Conservation (phyloP, 2,329 filamentous ascomycete species). For the Trichoderma sp. region DNA sequence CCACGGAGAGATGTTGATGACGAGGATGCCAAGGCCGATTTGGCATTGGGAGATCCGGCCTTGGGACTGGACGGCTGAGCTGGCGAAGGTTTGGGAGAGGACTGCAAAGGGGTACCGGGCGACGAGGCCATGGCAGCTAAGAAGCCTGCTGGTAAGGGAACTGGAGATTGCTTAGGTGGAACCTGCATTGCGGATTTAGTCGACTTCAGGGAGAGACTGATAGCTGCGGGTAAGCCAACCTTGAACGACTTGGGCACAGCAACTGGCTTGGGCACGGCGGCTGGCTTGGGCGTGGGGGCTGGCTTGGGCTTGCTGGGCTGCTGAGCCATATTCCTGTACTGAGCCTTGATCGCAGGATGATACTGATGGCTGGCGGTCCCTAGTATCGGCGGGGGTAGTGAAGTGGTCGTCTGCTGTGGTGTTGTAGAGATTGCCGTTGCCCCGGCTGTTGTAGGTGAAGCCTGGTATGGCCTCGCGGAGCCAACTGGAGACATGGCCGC, state of each 20-base stretch:
- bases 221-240: conserved; percentile 36
- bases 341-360: conserved; percentile 24
- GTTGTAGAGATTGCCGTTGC: not conserved
- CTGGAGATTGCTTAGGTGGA: conserved; percentile 47
- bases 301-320: conserved; percentile 33
- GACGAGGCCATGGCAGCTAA: conserved; percentile 44
- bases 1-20: not conserved
- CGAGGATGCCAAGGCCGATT: conserved; percentile 18
- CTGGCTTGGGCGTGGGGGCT: conserved; percentile 33
- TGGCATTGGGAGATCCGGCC: conserved; percentile 19
- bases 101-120: conserved; percentile 28
- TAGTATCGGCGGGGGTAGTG: not conserved
- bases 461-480: not conserved
- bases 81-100: conserved; percentile 27
- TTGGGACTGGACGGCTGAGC: conserved; percentile 21
- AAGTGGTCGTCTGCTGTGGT: conserved; percentile 10
- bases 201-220: conserved; percentile 31
- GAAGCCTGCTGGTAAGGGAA: conserved; percentile 48
- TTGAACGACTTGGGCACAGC: conserved; percentile 37
- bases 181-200: conserved; percentile 38
- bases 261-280: conserved; percentile 32
- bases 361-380: conserved; percentile 11
- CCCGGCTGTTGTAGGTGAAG: not conserved
- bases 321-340: conserved; percentile 14
- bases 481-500: conserved; percentile 20